phyloP scores from a whole-genome alignment of 768 basidiomycete species.

The Boletus fagicola region DNA sequence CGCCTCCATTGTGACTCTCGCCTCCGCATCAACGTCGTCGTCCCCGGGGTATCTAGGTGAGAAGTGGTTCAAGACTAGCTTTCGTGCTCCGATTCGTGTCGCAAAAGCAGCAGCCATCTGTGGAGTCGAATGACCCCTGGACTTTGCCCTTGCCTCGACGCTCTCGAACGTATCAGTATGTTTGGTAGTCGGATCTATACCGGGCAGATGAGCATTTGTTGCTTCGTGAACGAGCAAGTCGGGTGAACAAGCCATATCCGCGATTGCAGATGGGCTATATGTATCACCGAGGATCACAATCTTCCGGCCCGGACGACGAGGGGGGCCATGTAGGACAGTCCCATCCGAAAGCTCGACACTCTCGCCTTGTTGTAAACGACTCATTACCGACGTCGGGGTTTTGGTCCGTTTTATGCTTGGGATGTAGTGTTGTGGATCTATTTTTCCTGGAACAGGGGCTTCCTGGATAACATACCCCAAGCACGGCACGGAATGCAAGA shows the following conservation, averaged over 20 bases:
- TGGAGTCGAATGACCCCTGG: constrained; percentile 87
- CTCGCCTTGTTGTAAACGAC: constrained; percentile 63
- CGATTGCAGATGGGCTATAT: constrained; percentile 70
- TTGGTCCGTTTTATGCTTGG: constrained; percentile 69
- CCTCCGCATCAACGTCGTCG: constrained; percentile 47
- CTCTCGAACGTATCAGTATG: constrained; percentile 56
- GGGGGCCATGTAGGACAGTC: constrained; percentile 66
- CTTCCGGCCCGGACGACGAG: constrained; percentile 66
- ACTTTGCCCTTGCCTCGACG: constrained; percentile 62
- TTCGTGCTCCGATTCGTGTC: constrained; percentile 55
- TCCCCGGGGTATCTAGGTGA: constrained; percentile 76
- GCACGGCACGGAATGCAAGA: constrained; percentile 77
- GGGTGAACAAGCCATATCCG: constrained; percentile 56
- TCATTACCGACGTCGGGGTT: constrained; percentile 66
- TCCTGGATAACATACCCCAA: constrained; percentile 77
- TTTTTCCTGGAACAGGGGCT: constrained; percentile 71
- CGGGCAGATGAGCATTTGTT: constrained; percentile 81
- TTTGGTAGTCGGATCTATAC: constrained; percentile 59
- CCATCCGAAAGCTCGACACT: constrained; percentile 67
- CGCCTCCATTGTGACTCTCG: constrained; percentile 58
- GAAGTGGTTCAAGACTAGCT: constrained; percentile 80
- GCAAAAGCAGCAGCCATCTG: constrained; percentile 88
- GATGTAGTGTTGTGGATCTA: constrained; percentile 64
- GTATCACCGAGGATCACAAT: constrained; percentile 85
- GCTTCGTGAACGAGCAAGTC: constrained; percentile 86